Evolutionary conservation across 345 rosid species (phyloP).

Genomic region (Triadica sebifera): DNA sequence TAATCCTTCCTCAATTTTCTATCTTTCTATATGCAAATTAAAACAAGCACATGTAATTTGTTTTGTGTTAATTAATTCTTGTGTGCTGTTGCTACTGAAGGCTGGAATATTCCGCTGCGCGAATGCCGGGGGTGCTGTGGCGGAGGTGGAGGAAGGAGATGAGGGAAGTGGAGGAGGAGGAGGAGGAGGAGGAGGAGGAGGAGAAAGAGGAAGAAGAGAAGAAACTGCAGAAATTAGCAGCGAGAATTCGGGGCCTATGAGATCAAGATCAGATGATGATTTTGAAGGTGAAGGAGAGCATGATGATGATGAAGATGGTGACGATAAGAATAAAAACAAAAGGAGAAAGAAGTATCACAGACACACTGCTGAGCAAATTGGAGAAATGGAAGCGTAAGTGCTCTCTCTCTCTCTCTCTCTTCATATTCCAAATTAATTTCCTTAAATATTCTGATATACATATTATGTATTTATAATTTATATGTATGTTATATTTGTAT

Average conservation of each 20-base stretch:
- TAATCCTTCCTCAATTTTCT: neutral
- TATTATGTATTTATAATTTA: neutral
- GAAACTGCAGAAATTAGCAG: slow-evolving; percentile 89
- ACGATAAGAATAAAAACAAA: slow-evolving; percentile 62
- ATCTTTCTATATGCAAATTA: neutral
- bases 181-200: slow-evolving; percentile 43
- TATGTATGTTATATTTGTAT: neutral
- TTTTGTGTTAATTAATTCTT: neutral
- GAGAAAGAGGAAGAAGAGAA: slow-evolving; percentile 38
- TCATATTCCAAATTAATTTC: neutral
- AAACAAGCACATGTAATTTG: neutral
- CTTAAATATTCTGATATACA: neutral
- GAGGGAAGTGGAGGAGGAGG: slow-evolving; percentile 64
- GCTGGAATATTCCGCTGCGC: slow-evolving; percentile 94
- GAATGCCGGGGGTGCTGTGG: slow-evolving; percentile 22
- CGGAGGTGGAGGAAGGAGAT: slow-evolving; percentile 73
- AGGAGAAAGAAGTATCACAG: slow-evolving; percentile 96
- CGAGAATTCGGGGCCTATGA: slow-evolving; percentile 80
- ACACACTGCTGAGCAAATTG: slow-evolving; percentile 90
- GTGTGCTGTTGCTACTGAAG: slow-evolving; percentile 29
- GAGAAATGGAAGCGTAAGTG: slow-evolving; percentile 96
- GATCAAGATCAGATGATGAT: slow-evolving; percentile 85
- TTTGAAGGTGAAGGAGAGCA: slow-evolving; percentile 56
- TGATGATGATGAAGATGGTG: slow-evolving; percentile 49
- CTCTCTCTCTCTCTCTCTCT: neutral